A percentile compares a stretch with the other conserved stretches of the same genome.
These are phyloP conservation scores for Paecilomyces dactylethromorphus DNA, from an alignment of 2,329 filamentous ascomycete species.

Conservation along the genomic window DNA sequence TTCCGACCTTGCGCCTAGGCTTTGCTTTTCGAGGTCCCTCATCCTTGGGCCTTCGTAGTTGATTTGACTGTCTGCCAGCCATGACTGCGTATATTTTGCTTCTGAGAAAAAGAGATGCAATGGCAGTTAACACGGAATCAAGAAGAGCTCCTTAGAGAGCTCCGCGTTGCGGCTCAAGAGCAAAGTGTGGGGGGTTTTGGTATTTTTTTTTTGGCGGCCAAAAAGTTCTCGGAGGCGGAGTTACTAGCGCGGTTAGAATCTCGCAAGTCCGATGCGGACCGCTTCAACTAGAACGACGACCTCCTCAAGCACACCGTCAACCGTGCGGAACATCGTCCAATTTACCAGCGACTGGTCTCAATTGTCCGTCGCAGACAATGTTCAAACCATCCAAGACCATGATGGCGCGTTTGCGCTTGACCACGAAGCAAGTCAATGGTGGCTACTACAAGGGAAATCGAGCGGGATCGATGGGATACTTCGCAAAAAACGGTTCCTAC, in stretches of 20 bases:
- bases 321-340: background rate
- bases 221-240: constrained; percentile 1
- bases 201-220: constrained; percentile 20
- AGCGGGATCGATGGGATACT: constrained; percentile 80
- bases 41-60: constrained; percentile 30
- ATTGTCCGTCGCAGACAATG: constrained; percentile 21
- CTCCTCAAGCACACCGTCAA: background rate
- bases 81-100: constrained; percentile 18
- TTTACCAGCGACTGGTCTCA: background rate
- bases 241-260: background rate
- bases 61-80: constrained; percentile 35
- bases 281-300: background rate
- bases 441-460: constrained; percentile 97
- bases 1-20: constrained; percentile 41
- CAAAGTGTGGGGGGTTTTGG: constrained; percentile 4
- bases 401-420: constrained; percentile 69
- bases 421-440: constrained; percentile 86
- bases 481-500: constrained; percentile 57
- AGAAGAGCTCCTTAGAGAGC: constrained; percentile 3
- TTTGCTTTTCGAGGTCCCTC: constrained; percentile 34
- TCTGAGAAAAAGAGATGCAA: constrained; percentile 2
- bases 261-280: background rate
- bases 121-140: constrained; percentile 2
- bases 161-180: constrained; percentile 10
- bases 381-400: constrained; percentile 47